Evolutionary conservation across 2,329 filamentous ascomycete species (phyloP).

Genomic region (Pseudogymnoascus sp.): DNA sequence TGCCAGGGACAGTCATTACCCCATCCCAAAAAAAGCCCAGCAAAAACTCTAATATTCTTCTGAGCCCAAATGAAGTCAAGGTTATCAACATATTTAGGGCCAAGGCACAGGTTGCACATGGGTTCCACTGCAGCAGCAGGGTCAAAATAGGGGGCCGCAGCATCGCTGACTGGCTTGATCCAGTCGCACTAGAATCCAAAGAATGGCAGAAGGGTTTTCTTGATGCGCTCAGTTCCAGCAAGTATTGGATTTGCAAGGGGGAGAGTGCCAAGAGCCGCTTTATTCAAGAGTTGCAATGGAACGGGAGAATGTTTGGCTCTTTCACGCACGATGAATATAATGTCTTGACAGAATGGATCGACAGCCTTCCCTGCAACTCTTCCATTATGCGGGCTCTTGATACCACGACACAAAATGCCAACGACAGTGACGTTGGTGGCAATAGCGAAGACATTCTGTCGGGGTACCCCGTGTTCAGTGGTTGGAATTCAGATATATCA

Average conservation of each 20-base stretch:
- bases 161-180: conserved; percentile 37
- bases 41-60: not conserved
- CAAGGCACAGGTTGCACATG: conserved; percentile 33
- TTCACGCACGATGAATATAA: conserved; percentile 39
- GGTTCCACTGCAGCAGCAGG: conserved; percentile 35
- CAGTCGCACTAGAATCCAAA: conserved; percentile 24
- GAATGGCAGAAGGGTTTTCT: conserved; percentile 33
- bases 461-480: conserved; percentile 8
- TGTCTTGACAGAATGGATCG: conserved; percentile 34
- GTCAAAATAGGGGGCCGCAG: conserved; percentile 33
- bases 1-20: conserved; percentile 20
- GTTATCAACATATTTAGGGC: conserved; percentile 31
- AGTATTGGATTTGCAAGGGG: conserved; percentile 37
- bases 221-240: conserved; percentile 28
- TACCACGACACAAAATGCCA: conserved; percentile 12
- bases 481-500: not conserved
- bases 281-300: conserved; percentile 37
- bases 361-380: conserved; percentile 25
- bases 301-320: conserved; percentile 42
- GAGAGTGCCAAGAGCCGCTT: conserved; percentile 34
- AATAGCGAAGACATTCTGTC: conserved; percentile 15
- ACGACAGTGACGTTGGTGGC: not conserved
- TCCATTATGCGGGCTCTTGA: conserved; percentile 18
- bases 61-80: conserved; percentile 16
- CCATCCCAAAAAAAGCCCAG: conserved; percentile 11